Evolutionary conservation across 805 yeast species (phyloP), one percentile per base, ranked within the genome.

Genomic region (Yamadazyma ubonensis): DNA sequence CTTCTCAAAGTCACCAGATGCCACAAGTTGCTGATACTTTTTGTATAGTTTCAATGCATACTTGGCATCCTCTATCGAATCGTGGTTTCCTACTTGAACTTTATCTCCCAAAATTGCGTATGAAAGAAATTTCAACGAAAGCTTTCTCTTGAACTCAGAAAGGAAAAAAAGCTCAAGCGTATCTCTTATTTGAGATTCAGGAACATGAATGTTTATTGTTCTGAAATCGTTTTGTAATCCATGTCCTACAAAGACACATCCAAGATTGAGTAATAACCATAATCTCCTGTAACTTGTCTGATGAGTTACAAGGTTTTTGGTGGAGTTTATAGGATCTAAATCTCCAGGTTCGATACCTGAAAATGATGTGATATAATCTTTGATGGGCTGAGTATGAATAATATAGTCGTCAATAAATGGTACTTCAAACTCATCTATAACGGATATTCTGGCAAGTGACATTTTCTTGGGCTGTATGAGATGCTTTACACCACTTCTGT

Each of bases 331-430:
- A 1, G 91, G 86, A 55, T 88, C 87, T 45, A 93, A 68, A 61
- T 95, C 99, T 1, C 96, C 96, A 0, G 83, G 83, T 50, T 86
- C 88, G 38, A 93, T 90, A n/a, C 99, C 99, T 9, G 96, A 88
- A 52, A 76, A 93, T 9, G 81, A 79, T 0, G 99, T 95, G 48
- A 91, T 70, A 54, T 93, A 90, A 59, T 93, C 96, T 39, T 83
- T 78, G 38, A 93, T 83, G 17, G 70, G 77, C 36, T 77, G 79
- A 15, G 76, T 75, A 23, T 88, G 86, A 5, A 81, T 80, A 49
- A 93, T 86, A 55, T 90, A 88, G 57, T 93, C 99, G 58, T 93
- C 99, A 45, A 93, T 86, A 53, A 93, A 87, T 5, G 96, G 89
- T 1, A 71, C 73, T 19, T 75, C 71, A 30, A 78, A 76, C 11